Base-by-base conservation (phyloP, 1,284 basidiomycete species). In the Apiotrichum mycotoxinovorans region DNA sequence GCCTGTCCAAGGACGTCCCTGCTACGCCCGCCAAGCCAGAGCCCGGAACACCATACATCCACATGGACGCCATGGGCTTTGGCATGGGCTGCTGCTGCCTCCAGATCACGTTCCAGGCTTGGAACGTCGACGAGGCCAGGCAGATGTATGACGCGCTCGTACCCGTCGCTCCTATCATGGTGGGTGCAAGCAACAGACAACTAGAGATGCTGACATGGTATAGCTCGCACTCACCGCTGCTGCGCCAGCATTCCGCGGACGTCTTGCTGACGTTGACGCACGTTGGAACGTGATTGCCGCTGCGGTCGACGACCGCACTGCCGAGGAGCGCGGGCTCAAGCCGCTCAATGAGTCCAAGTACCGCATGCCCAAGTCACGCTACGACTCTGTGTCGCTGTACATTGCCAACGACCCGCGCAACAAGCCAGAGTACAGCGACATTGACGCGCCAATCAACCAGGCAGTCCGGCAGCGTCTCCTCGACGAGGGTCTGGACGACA, bases 41-140 rank as follows among this genome's bases (percentile, higher is more conserved):
- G 74, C 62, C 65, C 3, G 71, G 66, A 17, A 71, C 68, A 5
- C 73, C 73, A 8, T 93, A 98, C 76, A 93, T 99, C 66, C 98
- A 98, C 76, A 85, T 98, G 82, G 96, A 99, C 76, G 94, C 96
- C 2, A 98, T 98, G 96, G 95, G 94, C 25, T 99, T 99, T 75
- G 96, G 96, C 44, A 98, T 98, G 95, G 96, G 96, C 3, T 98
- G 95, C 70, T 96, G 91, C 71, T 98, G 96, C 77, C 80, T 99
- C 51, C 96, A 99, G 72, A 83, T 98, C 63, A 99, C 96, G 4
- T 97, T 98, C 80, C 96, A 99, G 76, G 89, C 93, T 0, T 95
- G 89, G 77, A 91, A 92, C 75, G 86, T 98, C 27, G 81, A 84
- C 42, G 93, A 98, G 75, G 95, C 96, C 7, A 83, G 92, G 66